These are phyloP conservation scores for Alternaria incomplexa DNA, from an alignment of 2,329 filamentous ascomycete species.

Conservation along the genomic window DNA sequence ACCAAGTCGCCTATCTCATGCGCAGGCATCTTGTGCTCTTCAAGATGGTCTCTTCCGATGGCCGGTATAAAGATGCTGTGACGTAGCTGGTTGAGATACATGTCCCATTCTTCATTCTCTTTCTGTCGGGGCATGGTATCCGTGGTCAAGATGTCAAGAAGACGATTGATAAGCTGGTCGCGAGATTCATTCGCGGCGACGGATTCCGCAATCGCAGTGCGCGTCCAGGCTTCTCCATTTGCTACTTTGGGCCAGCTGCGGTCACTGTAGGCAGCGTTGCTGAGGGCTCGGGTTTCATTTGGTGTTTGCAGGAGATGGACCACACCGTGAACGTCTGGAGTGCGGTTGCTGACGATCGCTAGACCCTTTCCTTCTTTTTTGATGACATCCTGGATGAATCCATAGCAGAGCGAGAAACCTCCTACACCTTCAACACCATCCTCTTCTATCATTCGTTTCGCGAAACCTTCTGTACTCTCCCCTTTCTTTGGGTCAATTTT, in stretches of 20 bases:
- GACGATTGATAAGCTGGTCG: conserved; percentile 57
- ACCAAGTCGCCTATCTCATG: conserved; percentile 52
- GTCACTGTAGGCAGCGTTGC: conserved; percentile 66
- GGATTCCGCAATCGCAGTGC: conserved; percentile 57
- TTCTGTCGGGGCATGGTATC: conserved; percentile 62
- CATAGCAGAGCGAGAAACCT: conserved; percentile 68
- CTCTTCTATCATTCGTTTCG: conserved; percentile 60
- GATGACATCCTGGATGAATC: conserved; percentile 56
- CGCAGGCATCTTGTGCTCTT: conserved; percentile 45
- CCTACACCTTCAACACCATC: conserved; percentile 64
- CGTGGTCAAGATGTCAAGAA: conserved; percentile 60
- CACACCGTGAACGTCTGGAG: conserved; percentile 57
- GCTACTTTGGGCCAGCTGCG: conserved; percentile 67
- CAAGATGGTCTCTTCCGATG: conserved; percentile 57
- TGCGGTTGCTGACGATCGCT: conserved; percentile 68
- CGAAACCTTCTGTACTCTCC: conserved; percentile 59
- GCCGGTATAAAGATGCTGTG: conserved; percentile 67
- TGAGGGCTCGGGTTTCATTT: conserved; percentile 64
- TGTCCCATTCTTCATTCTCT: conserved; percentile 58
- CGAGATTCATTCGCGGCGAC: conserved; percentile 52
- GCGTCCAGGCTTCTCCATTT: conserved; percentile 61
- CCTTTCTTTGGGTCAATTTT: conserved; percentile 45
- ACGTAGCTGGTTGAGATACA: conserved; percentile 62
- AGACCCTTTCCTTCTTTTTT: conserved; percentile 42
- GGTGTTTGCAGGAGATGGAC: conserved; percentile 57